Evolutionary conservation across 768 basidiomycete species (phyloP), one percentile per base, ranked within the genome.

Genomic region (Naganishia vaughanmartiniae): DNA sequence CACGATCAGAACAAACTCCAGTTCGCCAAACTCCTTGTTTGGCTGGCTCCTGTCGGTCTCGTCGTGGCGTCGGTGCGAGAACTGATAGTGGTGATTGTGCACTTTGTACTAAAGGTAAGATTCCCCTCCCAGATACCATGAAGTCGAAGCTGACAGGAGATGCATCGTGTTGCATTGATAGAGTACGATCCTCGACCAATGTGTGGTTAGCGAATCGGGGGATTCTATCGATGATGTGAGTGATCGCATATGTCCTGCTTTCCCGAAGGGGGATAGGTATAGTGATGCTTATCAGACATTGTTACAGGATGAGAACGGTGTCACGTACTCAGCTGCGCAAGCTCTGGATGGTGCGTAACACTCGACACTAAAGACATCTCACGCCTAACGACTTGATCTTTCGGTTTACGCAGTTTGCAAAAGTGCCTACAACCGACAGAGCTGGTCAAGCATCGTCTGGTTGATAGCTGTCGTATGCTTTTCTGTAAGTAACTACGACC

Each of bases 391-490:
- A 33, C 33, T 19, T 66, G 1, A 12, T 34, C 36, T 14, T 65
- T 45, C 26, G 5, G 48, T 26, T 45, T n/a, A 3, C 34, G 1
- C 75, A 92, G 91, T 86, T 83, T 93, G 92, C 78, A 81, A 81
- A 10, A 72, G 76, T 30, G 82, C 83, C 10, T 93, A 88, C 87
- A 83, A 81, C 72, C 87, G 84, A 46, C 86, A 87, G 71, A 90
- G 90, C 0, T 89, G 87, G 87, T 82, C 85, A 2, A 85, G 89
- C 74, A 87, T 93, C 72, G 73, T 90, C 34, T 84, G 84, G 54
- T 83, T 91, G 46, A 75, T 92, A 46, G 76, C 89, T 31, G 84
- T 85, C 30, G 82, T 85, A 46, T 56, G 78, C 31, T 56, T 78
- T 10, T 71, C 76, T 28, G 91, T 91, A 78, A 73, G 88, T 79